Conservation (phyloP, 768 basidiomycete species). For the Scleroderma citrinum region DNA sequence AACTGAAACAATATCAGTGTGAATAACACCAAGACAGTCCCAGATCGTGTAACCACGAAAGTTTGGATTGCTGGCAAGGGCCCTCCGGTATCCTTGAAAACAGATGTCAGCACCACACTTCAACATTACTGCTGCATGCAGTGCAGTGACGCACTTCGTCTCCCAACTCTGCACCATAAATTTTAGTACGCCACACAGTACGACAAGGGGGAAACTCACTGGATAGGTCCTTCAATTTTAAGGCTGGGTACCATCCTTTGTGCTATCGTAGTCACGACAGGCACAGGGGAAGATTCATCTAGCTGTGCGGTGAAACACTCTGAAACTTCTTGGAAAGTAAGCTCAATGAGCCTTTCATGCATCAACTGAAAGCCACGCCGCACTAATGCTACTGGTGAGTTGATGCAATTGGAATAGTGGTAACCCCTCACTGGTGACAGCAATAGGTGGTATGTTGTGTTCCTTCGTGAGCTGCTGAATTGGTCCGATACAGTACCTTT, state of each 20-base stretch:
- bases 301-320: background rate
- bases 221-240: slow-evolving; percentile 1
- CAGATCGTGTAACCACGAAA: slow-evolving; percentile 5
- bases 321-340: background rate
- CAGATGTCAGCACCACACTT: background rate
- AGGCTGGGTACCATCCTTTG: background rate
- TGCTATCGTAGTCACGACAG: background rate
- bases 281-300: background rate
- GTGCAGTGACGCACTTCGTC: background rate
- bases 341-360: background rate
- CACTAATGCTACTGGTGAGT: background rate
- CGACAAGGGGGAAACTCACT: background rate
- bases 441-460: background rate
- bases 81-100: slow-evolving; percentile 14
- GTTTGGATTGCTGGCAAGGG: slow-evolving; percentile 2
- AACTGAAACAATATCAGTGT: slow-evolving; percentile 12
- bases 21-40: slow-evolving; percentile 11
- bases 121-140: no score
- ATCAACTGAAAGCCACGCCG: background rate
- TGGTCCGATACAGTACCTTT: background rate
- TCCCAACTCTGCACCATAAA: background rate
- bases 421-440: background rate
- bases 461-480: background rate
- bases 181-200: no score
- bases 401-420: background rate